These are phyloP conservation scores for Abrus precatorius DNA, from an alignment of 306 rosid genomes.

Conservation along the genomic window DNA sequence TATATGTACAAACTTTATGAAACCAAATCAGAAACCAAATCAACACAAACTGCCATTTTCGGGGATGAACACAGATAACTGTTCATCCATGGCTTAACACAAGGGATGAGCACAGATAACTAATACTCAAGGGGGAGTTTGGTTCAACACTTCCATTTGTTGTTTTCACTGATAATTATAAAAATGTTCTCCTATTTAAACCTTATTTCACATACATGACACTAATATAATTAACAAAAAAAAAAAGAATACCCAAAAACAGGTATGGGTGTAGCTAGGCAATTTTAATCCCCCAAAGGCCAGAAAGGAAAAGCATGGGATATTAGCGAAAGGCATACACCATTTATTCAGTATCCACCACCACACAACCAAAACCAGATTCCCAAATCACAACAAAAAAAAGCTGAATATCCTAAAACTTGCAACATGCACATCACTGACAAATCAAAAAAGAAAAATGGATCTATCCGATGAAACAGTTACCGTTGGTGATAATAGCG, in stretches of 20 bases:
- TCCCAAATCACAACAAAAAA: not conserved
- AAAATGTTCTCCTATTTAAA: not conserved
- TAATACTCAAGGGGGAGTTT: no score
- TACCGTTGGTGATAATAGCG: constrained; percentile 98
- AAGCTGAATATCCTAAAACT: constrained; percentile 17
- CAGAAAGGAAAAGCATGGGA: not conserved
- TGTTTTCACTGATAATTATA: not conserved
- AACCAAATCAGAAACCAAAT: not conserved
- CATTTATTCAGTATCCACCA: not conserved
- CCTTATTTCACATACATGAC: not conserved
- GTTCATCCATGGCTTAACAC: not conserved
- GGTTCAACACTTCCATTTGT: no score
- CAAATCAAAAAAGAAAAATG: not conserved
- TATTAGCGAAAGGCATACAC: not conserved
- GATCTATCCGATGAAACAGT: not conserved
- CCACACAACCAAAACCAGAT: not conserved
- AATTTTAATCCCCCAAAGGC: not conserved
- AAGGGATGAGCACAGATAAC: no score
- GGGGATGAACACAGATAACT: no score
- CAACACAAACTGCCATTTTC: not conserved
- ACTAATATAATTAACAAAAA: not conserved
- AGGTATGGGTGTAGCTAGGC: not conserved
- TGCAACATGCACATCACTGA: not conserved
- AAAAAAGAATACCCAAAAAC: not conserved
- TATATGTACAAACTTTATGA: no score